A percentile compares a stretch with the other conserved stretches of the same genome.
phyloP scores from a whole-genome alignment of 192 early-diverging fungal species.

The Gryganskiella cystojenkinii region DNA sequence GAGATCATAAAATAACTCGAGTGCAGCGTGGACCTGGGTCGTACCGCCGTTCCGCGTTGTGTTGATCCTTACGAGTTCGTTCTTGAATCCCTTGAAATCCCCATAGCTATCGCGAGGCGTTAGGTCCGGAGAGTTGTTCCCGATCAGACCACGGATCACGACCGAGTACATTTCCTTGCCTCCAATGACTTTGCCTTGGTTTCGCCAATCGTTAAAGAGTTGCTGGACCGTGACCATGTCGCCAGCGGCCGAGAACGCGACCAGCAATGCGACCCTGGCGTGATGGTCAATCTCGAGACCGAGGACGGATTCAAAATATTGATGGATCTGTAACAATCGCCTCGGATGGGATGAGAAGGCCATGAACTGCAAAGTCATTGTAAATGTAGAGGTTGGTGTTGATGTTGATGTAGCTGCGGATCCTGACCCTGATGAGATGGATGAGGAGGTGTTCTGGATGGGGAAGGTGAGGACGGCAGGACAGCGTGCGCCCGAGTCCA shows the following conservation, averaged over 20 bases:
- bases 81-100: constrained; percentile 1
- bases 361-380: constrained; percentile 7
- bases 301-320: constrained; percentile 37
- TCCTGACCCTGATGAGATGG: not conserved
- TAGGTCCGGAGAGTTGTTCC: constrained; percentile 20
- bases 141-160: constrained; percentile 36
- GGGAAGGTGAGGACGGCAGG: not conserved
- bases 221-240: constrained; percentile 27
- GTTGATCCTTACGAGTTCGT: too few relatives aligned
- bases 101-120: not conserved
- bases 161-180: constrained; percentile 53
- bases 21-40: constrained; percentile 35
- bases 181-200: not conserved
- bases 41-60: constrained; percentile 14
- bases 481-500: too few relatives aligned
- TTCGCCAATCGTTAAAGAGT: constrained; percentile 11
- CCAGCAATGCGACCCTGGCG: constrained; percentile 27
- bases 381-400: not conserved
- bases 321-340: constrained; percentile 40
- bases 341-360: constrained; percentile 13
- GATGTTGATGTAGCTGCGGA: not conserved
- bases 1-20: constrained; percentile 45
- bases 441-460: not conserved
- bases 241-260: constrained; percentile 25
- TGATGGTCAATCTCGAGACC: constrained; percentile 18